Conservation (phyloP, 2,329 filamentous ascomycete species). For the Trichoderma endophyticum region DNA sequence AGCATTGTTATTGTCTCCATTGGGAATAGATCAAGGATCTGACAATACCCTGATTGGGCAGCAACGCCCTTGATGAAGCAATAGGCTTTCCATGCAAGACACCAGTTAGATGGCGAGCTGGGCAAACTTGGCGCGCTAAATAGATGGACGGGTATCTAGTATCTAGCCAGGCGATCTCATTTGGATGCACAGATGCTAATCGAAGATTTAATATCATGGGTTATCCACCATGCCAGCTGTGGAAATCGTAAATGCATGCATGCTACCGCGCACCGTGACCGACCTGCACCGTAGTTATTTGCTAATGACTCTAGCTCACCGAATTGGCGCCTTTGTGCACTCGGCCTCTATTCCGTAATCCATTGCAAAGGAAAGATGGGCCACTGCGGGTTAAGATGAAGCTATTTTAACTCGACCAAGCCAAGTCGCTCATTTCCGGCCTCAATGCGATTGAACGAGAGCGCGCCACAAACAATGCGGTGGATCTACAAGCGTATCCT, state of each 20-base stretch:
- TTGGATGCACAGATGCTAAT: background rate
- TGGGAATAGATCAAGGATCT: background rate
- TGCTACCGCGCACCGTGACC: background rate
- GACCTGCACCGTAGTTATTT: background rate
- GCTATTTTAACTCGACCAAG: conserved; percentile 4
- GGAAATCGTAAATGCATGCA: background rate
- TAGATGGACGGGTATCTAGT: conserved; percentile 1
- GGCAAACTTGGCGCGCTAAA: conserved; percentile 8
- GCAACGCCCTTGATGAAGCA: background rate
- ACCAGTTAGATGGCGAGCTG: background rate
- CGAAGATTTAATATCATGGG: conserved; percentile 10
- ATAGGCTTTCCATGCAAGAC: conserved; percentile 1
- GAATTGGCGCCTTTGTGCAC: background rate
- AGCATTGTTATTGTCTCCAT: background rate
- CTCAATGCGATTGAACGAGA: conserved; percentile 10
- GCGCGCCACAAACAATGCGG: background rate
- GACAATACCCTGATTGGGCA: background rate
- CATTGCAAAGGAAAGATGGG: background rate
- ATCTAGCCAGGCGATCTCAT: background rate
- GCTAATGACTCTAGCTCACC: background rate
- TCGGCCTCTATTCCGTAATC: background rate
- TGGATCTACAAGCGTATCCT: background rate
- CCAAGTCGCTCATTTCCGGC: conserved; percentile 14
- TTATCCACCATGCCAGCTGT: background rate
- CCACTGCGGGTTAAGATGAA: conserved; percentile 1